These are phyloP conservation scores for Colletotrichum aenigma DNA, from an alignment of 2,329 filamentous ascomycete species.

Conservation along the genomic window DNA sequence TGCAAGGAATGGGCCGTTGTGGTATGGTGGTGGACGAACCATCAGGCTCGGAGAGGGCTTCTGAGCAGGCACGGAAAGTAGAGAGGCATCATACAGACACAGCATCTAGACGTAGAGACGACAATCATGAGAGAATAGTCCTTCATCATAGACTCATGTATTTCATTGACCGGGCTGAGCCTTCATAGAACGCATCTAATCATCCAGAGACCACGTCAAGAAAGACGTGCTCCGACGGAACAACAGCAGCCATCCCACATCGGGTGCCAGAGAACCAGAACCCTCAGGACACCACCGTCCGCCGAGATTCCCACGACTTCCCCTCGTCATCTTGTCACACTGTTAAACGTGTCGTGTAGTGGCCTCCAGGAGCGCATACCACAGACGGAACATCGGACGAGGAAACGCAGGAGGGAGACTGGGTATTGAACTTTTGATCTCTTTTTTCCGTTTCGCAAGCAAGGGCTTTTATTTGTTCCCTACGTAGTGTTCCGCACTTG, in stretches of 20 bases:
- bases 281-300: constrained; percentile 14
- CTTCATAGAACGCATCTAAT: constrained; percentile 11
- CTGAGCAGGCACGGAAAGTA: constrained; percentile 30
- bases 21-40: constrained; percentile 85
- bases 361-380: not conserved
- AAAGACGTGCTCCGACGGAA: not conserved
- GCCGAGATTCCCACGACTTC: not conserved
- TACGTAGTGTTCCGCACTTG: constrained; percentile 48
- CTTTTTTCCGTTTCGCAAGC: constrained; percentile 21
- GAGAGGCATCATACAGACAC: not conserved
- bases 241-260: constrained; percentile 11
- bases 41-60: constrained; percentile 68
- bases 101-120: not conserved
- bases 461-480: constrained; percentile 43
- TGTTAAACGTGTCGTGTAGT: not conserved
- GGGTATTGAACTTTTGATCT: constrained; percentile 23
- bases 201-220: not conserved
- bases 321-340: constrained; percentile 13
- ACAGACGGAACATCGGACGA: not conserved
- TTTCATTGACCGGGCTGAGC: constrained; percentile 20
- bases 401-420: not conserved
- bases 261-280: not conserved
- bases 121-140: not conserved
- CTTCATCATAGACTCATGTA: constrained; percentile 13
- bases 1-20: constrained; percentile 74